These are phyloP conservation scores for Zostera marina DNA, from an alignment of 116 monocot genomes.

Conservation along the genomic window DNA sequence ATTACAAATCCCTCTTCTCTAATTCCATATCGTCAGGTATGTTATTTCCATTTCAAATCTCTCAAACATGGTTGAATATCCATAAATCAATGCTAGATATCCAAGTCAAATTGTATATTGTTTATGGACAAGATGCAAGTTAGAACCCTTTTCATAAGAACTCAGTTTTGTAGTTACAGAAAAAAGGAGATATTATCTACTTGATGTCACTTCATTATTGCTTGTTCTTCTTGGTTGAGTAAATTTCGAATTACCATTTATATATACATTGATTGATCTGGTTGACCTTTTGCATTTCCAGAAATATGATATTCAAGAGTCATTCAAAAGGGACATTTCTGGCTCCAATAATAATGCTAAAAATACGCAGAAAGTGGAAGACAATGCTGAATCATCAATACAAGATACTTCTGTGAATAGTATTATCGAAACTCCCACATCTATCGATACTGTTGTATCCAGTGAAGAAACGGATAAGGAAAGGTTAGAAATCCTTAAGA, in stretches of 20 bases:
- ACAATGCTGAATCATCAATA: conserved; percentile 15
- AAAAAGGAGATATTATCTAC: too few relatives aligned
- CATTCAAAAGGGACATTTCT: conserved; percentile 3
- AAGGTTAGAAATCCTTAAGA: conserved; percentile 28
- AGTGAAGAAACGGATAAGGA: conserved; percentile 79
- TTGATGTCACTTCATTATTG: too few relatives aligned
- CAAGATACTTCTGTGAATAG: conserved; percentile 48
- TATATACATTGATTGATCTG: not conserved
- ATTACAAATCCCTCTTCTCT: conserved; percentile 69
- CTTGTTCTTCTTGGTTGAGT: not conserved
- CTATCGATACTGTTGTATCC: conserved; percentile 64
- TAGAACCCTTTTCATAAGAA: too few relatives aligned
- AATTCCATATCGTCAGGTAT: conserved; percentile 43
- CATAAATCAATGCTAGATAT: not conserved
- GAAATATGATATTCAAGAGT: conserved; percentile 9
- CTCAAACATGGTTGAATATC: not conserved
- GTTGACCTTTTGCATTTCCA: not conserved
- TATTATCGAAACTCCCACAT: conserved; percentile 83
- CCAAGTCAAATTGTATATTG: too few relatives aligned
- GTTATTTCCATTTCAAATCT: not conserved
- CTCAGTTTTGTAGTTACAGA: too few relatives aligned
- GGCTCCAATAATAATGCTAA: conserved; percentile 9
- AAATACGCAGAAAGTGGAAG: conserved; percentile 7
- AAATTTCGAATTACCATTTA: not conserved
- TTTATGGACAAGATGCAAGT: too few relatives aligned